phyloP scores from a whole-genome alignment of 176 grass and related monocot species.

The Elaeis guineensis region DNA sequence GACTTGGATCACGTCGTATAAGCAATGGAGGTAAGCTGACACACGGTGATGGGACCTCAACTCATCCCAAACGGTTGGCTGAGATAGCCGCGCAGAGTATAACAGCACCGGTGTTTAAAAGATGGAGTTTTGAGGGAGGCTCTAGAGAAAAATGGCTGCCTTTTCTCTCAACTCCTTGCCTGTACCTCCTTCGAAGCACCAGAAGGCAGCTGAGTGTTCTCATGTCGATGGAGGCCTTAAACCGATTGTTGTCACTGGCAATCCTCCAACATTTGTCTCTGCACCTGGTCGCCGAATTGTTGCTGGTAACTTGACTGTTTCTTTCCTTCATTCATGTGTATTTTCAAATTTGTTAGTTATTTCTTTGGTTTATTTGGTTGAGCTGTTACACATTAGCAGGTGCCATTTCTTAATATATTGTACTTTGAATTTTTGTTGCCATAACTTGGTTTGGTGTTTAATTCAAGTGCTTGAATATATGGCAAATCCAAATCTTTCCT shows the following conservation, averaged over 20 bases:
- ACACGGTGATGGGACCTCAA: too few relatives aligned
- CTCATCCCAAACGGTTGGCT: too few relatives aligned
- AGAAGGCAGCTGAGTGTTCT: conserved; percentile 11
- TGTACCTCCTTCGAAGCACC: conserved; percentile 8
- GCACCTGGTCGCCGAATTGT: conserved; percentile 76
- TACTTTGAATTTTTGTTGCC: too few relatives aligned
- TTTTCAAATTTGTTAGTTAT: neutral
- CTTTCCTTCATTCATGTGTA: neutral
- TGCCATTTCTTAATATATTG: too few relatives aligned
- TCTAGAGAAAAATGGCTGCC: conserved; percentile 33
- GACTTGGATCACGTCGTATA: too few relatives aligned
- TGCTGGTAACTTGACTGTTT: conserved; percentile 34
- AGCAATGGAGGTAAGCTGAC: too few relatives aligned
- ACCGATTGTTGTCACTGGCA: conserved; percentile 47
- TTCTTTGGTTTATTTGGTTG: neutral
- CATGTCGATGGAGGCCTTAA: conserved; percentile 10
- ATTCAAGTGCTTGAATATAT: too few relatives aligned
- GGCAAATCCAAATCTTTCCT: too few relatives aligned
- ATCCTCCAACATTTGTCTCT: conserved; percentile 70
- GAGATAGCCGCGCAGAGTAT: neutral
- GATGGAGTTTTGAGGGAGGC: neutral
- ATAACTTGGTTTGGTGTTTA: too few relatives aligned
- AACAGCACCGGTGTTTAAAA: conserved; percentile 7
- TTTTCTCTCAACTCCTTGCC: conserved; percentile 28
- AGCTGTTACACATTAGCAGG: too few relatives aligned